Evolutionary conservation across 2,329 filamentous ascomycete genomes (phyloP).

Genomic region (Epichloe coenophiala): DNA sequence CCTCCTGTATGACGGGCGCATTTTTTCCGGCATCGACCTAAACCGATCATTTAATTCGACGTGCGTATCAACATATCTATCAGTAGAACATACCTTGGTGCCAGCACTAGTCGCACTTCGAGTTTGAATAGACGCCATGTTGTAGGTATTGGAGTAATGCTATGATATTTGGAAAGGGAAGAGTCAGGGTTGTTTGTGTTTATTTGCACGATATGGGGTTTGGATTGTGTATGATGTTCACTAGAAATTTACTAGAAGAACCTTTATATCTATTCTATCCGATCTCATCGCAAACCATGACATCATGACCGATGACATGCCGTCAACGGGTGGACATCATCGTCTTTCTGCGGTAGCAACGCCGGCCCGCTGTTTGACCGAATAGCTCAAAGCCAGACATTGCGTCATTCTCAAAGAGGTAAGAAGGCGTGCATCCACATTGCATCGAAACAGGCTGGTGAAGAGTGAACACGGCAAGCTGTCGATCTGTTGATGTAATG

Average conservation of each 20-base stretch:
- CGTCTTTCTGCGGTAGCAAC: not conserved
- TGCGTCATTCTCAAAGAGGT: conserved; percentile 1
- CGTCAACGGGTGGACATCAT: not conserved
- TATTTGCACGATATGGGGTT: not conserved
- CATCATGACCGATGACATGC: conserved; percentile 1
- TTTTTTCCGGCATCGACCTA: conserved; percentile 34
- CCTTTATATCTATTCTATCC: not conserved
- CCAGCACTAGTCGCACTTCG: conserved; percentile 2
- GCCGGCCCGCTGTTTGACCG: not conserved
- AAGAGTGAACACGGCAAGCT: not conserved
- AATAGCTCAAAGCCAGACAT: not conserved
- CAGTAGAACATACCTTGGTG: conserved; percentile 2
- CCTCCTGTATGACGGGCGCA: conserved; percentile 42
- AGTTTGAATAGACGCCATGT: not conserved
- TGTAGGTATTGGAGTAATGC: not conserved
- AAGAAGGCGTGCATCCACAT: not conserved
- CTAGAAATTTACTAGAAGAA: not conserved
- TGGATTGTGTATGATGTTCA: not conserved
- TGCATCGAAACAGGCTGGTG: not conserved
- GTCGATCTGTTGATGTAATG: not conserved
- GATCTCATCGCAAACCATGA: not conserved
- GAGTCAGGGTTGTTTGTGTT: not conserved
- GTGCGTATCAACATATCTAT: not conserved
- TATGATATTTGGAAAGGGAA: not conserved
- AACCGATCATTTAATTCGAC: not conserved